These are phyloP conservation scores for Aquilaria yunnanensis DNA, from an alignment of 345 rosid species.

Conservation along the genomic window DNA sequence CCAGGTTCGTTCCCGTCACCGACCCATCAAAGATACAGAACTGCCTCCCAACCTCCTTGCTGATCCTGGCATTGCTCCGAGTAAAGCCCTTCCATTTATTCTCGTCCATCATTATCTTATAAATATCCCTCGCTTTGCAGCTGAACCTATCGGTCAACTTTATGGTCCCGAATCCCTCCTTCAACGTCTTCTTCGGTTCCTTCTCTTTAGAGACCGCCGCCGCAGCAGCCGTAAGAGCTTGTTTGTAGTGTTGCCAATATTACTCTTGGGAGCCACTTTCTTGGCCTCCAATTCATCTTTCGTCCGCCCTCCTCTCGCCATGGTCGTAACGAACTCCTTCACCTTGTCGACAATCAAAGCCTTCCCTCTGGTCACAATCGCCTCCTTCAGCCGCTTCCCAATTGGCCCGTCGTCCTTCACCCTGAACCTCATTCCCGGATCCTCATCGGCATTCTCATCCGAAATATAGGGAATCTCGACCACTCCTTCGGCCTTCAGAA, in stretches of 20 bases:
- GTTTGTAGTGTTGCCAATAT: background rate
- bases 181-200: conserved; percentile 19
- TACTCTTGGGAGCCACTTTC: conserved; percentile 45
- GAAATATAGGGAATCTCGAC: conserved; percentile 89
- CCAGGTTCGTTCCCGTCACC: conserved; percentile 72
- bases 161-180: conserved; percentile 67
- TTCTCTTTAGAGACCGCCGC: conserved; percentile 26
- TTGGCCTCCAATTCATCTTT: conserved; percentile 63
- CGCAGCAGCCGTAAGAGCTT: conserved; percentile 1
- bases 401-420: conserved; percentile 74
- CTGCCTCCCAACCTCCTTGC: conserved; percentile 80
- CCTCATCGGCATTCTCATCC: conserved; percentile 95
- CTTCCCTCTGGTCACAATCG: conserved; percentile 67
- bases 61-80: conserved; percentile 81
- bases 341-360: conserved; percentile 52
- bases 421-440: conserved; percentile 71
- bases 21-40: conserved; percentile 90
- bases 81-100: conserved; percentile 95
- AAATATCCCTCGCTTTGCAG: conserved; percentile 75
- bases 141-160: conserved; percentile 78
- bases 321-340: conserved; percentile 51
- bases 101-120: conserved; percentile 96
- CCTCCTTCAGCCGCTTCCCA: conserved; percentile 78
- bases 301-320: conserved; percentile 83
- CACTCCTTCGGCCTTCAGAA: conserved; percentile 60